Percentiles rank a stretch among this genome's conserved stretches.
phyloP scores from a whole-genome alignment of 106 monocot genomes.

The Dioscorea zingiberensis region DNA sequence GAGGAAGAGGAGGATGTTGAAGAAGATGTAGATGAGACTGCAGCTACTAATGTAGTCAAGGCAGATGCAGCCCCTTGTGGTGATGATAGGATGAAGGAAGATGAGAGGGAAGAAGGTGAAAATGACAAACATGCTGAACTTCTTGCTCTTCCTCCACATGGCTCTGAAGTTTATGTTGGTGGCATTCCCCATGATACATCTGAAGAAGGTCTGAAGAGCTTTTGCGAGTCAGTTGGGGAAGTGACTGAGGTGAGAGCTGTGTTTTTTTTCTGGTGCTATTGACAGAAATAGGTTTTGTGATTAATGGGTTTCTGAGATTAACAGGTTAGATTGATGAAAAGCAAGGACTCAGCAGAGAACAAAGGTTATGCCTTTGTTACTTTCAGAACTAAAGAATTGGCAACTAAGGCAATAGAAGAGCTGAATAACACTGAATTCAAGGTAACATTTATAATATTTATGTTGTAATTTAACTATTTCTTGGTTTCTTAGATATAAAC shows the following conservation, averaged over 20 bases:
- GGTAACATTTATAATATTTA: slow-evolving; percentile 19
- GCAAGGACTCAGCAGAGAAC: slow-evolving; percentile 52
- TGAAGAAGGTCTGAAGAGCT: slow-evolving; percentile 49
- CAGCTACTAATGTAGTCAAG: slow-evolving; percentile 7
- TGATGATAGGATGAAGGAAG: slow-evolving; percentile 7
- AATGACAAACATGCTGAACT: slow-evolving; percentile 53
- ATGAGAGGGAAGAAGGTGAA: slow-evolving; percentile 30
- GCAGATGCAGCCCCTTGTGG: not conserved
- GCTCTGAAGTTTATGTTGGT: slow-evolving; percentile 81
- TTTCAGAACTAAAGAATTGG: slow-evolving; percentile 51
- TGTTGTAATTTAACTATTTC: not conserved
- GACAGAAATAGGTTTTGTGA: not conserved
- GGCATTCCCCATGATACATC: slow-evolving; percentile 55
- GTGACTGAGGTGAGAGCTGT: slow-evolving; percentile 54
- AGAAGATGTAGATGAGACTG: slow-evolving; percentile 19
- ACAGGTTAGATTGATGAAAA: slow-evolving; percentile 82
- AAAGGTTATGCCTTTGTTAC: slow-evolving; percentile 77
- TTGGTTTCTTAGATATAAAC: too few relatives aligned
- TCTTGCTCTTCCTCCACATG: slow-evolving; percentile 80
- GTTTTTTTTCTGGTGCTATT: too few relatives aligned
- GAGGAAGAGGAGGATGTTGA: slow-evolving; percentile 31
- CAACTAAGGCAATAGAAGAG: slow-evolving; percentile 51
- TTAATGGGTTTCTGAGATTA: not conserved
- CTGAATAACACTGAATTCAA: slow-evolving; percentile 61
- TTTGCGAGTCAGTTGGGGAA: slow-evolving; percentile 67